These are phyloP conservation scores for Aspergillus sp. DNA, from an alignment of 2,329 filamentous ascomycete genomes.

Conservation along the genomic window DNA sequence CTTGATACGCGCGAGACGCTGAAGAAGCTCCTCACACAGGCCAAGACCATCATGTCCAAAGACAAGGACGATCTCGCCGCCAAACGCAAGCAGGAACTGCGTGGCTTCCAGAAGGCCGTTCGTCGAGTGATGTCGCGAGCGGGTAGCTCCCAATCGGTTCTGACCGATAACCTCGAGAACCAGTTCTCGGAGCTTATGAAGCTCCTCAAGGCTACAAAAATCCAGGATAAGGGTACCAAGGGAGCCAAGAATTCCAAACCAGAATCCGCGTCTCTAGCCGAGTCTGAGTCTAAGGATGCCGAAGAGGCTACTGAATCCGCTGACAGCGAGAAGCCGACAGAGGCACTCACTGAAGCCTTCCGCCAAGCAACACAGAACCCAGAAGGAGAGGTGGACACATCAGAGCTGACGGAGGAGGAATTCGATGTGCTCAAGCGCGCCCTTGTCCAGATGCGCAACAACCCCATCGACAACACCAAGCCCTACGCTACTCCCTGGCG, in stretches of 20 bases:
- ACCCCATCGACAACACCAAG: constrained; percentile 73
- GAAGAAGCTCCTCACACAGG: constrained; percentile 55
- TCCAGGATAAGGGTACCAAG: constrained; percentile 24
- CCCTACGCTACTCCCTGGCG: constrained; percentile 91
- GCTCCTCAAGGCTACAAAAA: constrained; percentile 45
- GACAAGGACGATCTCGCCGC: constrained; percentile 58
- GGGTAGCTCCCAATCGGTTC: constrained; percentile 35
- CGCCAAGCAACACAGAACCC: constrained; percentile 31
- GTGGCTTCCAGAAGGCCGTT: constrained; percentile 67
- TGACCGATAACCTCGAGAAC: constrained; percentile 52
- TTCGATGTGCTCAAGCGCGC: constrained; percentile 53
- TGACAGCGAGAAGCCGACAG: constrained; percentile 22
- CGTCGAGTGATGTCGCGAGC: constrained; percentile 62
- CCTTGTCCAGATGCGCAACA: constrained; percentile 66
- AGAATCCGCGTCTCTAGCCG: constrained; percentile 12
- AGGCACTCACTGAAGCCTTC: constrained; percentile 36
- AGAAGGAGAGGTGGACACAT: constrained; percentile 38
- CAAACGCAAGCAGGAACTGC: constrained; percentile 73
- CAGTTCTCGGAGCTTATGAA: constrained; percentile 55
- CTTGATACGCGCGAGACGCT: constrained; percentile 50
- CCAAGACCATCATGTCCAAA: constrained; percentile 60
- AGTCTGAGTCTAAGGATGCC: constrained; percentile 5
- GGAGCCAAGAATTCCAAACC: background rate
- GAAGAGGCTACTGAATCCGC: constrained; percentile 6
- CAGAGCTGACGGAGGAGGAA: constrained; percentile 50